phyloP scores from a whole-genome alignment of 306 rosid genomes.

The Quercus bicolor region DNA sequence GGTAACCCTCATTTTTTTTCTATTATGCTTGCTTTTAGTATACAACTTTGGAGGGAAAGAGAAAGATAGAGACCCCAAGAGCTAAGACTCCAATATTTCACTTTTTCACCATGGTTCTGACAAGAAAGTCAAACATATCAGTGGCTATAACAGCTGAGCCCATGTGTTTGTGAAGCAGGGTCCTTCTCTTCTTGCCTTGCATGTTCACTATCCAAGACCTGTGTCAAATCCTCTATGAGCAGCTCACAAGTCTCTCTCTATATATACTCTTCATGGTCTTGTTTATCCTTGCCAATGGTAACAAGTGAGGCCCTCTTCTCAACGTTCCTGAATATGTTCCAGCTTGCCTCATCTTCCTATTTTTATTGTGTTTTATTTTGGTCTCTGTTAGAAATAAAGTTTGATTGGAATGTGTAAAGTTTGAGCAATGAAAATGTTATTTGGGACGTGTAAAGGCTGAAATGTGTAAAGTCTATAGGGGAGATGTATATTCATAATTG shows the following conservation, averaged over 20 bases:
- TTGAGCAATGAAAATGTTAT: too few species aligned
- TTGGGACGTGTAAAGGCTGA: too few species aligned
- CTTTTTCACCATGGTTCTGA: background rate
- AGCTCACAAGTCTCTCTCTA: constrained; percentile 56
- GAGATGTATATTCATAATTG: too few species aligned
- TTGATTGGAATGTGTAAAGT: too few species aligned
- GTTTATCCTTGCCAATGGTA: constrained; percentile 78
- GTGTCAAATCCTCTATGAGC: constrained; percentile 56
- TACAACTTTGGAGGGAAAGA: too few species aligned
- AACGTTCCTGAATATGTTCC: constrained; percentile 61
- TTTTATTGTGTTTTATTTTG: background rate
- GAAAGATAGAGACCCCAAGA: too few species aligned
- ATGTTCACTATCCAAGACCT: constrained; percentile 64
- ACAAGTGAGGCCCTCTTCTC: constrained; percentile 49
- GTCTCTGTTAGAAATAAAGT: too few species aligned
- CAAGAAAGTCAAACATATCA: constrained; percentile 59
- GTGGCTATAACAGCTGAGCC: constrained; percentile 57
- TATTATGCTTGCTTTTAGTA: too few species aligned
- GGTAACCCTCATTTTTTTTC: too few species aligned
- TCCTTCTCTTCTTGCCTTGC: constrained; percentile 56
- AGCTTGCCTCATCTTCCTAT: constrained; percentile 58
- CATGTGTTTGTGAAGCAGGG: constrained; percentile 65
- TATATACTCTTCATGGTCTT: constrained; percentile 61
- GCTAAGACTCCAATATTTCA: too few species aligned
- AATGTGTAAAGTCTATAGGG: too few species aligned